A percentile compares a stretch with the other conserved stretches of the same genome.
Conservation (phyloP, 2,329 filamentous ascomycete species). For the Verticillium zaregamsianum region DNA sequence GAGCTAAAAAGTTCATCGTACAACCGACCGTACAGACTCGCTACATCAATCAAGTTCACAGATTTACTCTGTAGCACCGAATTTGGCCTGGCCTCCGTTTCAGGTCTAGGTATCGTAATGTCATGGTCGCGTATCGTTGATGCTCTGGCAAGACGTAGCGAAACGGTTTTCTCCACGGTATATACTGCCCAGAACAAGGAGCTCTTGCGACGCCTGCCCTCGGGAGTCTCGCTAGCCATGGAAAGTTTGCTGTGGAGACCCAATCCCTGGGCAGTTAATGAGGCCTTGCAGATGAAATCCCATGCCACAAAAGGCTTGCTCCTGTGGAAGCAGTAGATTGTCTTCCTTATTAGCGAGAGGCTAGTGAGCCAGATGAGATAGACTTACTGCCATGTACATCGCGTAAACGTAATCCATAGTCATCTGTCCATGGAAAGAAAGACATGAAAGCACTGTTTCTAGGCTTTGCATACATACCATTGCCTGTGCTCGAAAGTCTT, state of each 20-base stretch:
- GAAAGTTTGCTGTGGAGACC: slow-evolving; percentile 12
- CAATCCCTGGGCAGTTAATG: slow-evolving; percentile 14
- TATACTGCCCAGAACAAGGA: slow-evolving; percentile 21
- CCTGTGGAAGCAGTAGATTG: slow-evolving; percentile 15
- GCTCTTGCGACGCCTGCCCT: slow-evolving; percentile 8
- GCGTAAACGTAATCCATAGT: slow-evolving; percentile 7
- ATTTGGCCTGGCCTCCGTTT: background rate
- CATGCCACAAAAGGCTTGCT: slow-evolving; percentile 15
- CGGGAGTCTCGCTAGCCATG: background rate
- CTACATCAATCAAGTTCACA: background rate
- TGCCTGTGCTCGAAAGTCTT: slow-evolving; percentile 12
- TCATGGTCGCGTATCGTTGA: slow-evolving; percentile 21
- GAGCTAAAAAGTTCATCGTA: slow-evolving; percentile 24
- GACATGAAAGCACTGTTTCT: slow-evolving; percentile 14
- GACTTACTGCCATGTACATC: too few relatives aligned
- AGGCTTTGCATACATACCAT: slow-evolving; percentile 13
- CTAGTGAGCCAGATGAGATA: too few relatives aligned
- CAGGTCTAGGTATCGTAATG: slow-evolving; percentile 14
- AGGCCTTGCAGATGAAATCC: slow-evolving; percentile 16
- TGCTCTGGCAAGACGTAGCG: slow-evolving; percentile 19
- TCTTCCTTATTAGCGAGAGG: background rate
- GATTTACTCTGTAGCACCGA: too few relatives aligned
- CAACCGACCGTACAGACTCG: slow-evolving; percentile 15
- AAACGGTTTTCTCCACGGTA: slow-evolving; percentile 17
- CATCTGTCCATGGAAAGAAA: slow-evolving; percentile 14